Conservation (phyloP, 345 rosid species). For the Eutrema heterophyllum region DNA sequence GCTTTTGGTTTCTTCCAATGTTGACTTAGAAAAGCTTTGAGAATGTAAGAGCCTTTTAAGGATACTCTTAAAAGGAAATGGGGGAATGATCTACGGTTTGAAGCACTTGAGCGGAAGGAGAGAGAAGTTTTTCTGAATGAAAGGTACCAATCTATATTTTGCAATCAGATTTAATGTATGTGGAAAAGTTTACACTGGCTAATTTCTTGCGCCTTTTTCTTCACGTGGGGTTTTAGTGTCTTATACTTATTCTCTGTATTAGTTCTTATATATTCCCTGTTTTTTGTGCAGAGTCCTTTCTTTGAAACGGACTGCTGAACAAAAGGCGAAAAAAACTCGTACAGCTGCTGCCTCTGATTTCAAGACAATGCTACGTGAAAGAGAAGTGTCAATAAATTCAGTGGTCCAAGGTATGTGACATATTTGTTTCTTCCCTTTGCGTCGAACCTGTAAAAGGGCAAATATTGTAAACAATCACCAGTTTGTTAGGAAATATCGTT, state of each 20-base stretch:
- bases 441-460: conserved; percentile 38
- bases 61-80: conserved; percentile 77
- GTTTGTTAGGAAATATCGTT: too few relatives aligned
- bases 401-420: conserved; percentile 78
- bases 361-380: conserved; percentile 79
- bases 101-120: conserved; percentile 82
- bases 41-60: too few relatives aligned
- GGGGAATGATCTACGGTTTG: conserved; percentile 83
- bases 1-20: too few relatives aligned
- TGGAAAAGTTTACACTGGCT: background rate
- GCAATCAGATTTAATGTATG: background rate
- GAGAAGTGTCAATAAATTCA: conserved; percentile 60
- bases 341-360: conserved; percentile 64
- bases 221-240: background rate
- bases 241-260: background rate
- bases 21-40: too few relatives aligned
- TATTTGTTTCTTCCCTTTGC: background rate
- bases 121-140: conserved; percentile 75
- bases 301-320: conserved; percentile 69
- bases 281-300: conserved; percentile 57
- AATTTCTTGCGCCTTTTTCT: background rate
- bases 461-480: background rate
- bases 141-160: conserved; percentile 48
- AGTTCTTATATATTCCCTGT: too few relatives aligned
- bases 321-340: conserved; percentile 70